These are phyloP conservation scores for Prunus fruticosa DNA, from an alignment of 306 rosid genomes.

Conservation along the genomic window DNA sequence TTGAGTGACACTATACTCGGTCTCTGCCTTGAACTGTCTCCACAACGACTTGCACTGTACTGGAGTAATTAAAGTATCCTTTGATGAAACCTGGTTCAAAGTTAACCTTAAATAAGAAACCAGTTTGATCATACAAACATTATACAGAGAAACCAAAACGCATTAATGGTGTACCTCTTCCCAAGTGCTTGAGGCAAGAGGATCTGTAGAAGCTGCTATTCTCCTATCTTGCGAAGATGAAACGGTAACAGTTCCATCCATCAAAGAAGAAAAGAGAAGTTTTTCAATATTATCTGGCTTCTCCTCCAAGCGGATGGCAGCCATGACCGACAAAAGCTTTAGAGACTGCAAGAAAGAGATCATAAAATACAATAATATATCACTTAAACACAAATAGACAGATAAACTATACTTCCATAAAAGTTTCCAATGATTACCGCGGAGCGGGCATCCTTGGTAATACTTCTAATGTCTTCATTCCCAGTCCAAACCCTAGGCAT, in stretches of 20 bases:
- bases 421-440: slow-evolving; percentile 39
- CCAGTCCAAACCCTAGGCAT: slow-evolving; percentile 93
- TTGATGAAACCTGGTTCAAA: slow-evolving; percentile 55
- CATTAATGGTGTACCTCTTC: slow-evolving; percentile 61
- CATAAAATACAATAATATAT: not conserved
- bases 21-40: slow-evolving; percentile 84
- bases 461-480: slow-evolving; percentile 74
- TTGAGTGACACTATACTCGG: slow-evolving; percentile 72
- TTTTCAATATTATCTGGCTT: slow-evolving; percentile 68
- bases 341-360: slow-evolving; percentile 52
- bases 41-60: slow-evolving; percentile 88
- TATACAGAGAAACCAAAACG: slow-evolving; percentile 20
- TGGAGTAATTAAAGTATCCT: slow-evolving; percentile 65
- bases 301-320: slow-evolving; percentile 86
- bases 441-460: slow-evolving; percentile 71
- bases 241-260: slow-evolving; percentile 46
- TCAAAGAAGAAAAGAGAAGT: slow-evolving; percentile 45
- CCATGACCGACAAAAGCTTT: slow-evolving; percentile 70
- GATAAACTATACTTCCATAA: not conserved
- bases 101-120: slow-evolving; percentile 13
- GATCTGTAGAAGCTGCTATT: slow-evolving; percentile 43
- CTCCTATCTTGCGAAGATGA: slow-evolving; percentile 44
- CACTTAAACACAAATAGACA: not conserved
- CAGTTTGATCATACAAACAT: slow-evolving; percentile 14
- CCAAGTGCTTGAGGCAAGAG: slow-evolving; percentile 89